These are phyloP conservation scores for Simplicillium aogashimaense DNA, from an alignment of 2,329 filamentous ascomycete species.

Conservation along the genomic window DNA sequence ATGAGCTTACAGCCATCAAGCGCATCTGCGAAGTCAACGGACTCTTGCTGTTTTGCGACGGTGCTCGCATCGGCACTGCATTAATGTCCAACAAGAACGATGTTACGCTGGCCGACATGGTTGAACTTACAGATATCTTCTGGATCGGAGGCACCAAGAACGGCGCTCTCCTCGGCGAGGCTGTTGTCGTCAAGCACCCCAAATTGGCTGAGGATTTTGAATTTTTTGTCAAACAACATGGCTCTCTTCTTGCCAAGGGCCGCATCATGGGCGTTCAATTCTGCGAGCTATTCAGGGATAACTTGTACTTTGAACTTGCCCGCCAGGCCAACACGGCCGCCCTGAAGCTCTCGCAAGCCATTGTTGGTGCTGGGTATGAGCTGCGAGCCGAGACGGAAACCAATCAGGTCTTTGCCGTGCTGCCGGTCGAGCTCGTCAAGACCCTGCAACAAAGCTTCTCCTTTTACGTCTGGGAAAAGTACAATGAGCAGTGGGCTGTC, in stretches of 20 bases:
- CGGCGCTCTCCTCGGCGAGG: conserved; percentile 38
- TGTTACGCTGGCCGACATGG: conserved; percentile 30
- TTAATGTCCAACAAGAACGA: conserved; percentile 31
- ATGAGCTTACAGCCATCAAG: conserved; percentile 30
- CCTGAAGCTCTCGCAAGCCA: conserved; percentile 29
- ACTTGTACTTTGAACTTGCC: conserved; percentile 36
- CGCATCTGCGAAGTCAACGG: conserved; percentile 27
- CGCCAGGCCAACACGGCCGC: conserved; percentile 33
- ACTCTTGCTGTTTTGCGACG: conserved; percentile 36
- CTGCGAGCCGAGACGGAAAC: conserved; percentile 35
- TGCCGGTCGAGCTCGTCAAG: conserved; percentile 27
- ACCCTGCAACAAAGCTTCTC: conserved; percentile 29
- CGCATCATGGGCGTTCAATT: conserved; percentile 39
- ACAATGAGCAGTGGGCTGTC: conserved; percentile 25
- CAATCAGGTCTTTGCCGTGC: conserved; percentile 38
- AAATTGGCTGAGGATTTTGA: conserved; percentile 33
- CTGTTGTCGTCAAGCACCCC: conserved; percentile 34
- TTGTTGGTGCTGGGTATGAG: conserved; percentile 28
- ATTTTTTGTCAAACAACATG: conserved; percentile 42
- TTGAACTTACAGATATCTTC: conserved; percentile 39
- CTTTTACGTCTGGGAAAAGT: conserved; percentile 38
- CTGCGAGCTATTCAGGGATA: conserved; percentile 33
- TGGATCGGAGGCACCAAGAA: conserved; percentile 46
- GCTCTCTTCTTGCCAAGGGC: conserved; percentile 38
- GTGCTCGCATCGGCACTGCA: conserved; percentile 33